Evolutionary conservation across 345 rosid species (phyloP), one percentile per base, ranked within the genome.

Genomic region (Reutealis trisperma): DNA sequence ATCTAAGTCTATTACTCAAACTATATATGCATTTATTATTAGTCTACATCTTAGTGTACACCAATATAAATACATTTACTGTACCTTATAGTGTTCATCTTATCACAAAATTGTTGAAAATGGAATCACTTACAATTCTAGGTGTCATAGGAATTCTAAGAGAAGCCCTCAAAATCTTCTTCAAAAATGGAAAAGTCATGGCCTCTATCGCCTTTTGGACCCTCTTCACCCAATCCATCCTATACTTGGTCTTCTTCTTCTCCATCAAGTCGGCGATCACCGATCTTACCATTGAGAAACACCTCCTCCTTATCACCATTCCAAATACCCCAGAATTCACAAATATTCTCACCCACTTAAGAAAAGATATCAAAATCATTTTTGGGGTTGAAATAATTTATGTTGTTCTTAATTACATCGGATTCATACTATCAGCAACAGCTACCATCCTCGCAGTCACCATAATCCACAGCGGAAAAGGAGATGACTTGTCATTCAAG

Each of bases 131-230:
- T n/a, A 9, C 18, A 19, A 45, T 76, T 21, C 66, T 14, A 70
- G 83, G 73, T 49, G 74, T 82, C 51, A 37, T 70, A 49, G 78
- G 78, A 72, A 85, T 84, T 62, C 74, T 87, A 66, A 78, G 78
- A 55, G 86, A 84, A 71, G 74, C 88, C 78, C 30, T 75, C 77
- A 84, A 81, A 78, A 79, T 88, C 70, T 80, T 80, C 71, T 24
- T 64, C 79, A 85, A 82, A 76, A 87, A 88, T 70, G 79, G 73
- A 57, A 82, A 64, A 75, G 79, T 87, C 14, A 85, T 91, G 83
- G 37, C 85, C 69, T 76, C 67, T 34, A 71, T 91, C 47, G 71
- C 82, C 71, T 7, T 79, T 10, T 45, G 85, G 52, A 76, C 81
- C 65, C 51, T 84, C 79, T 66, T 69, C 51, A 54, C 83, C 71